Evolutionary conservation across 2,329 filamentous ascomycete species (phyloP), one percentile per base, ranked within the genome.

Genomic region (Alternaria longipes): DNA sequence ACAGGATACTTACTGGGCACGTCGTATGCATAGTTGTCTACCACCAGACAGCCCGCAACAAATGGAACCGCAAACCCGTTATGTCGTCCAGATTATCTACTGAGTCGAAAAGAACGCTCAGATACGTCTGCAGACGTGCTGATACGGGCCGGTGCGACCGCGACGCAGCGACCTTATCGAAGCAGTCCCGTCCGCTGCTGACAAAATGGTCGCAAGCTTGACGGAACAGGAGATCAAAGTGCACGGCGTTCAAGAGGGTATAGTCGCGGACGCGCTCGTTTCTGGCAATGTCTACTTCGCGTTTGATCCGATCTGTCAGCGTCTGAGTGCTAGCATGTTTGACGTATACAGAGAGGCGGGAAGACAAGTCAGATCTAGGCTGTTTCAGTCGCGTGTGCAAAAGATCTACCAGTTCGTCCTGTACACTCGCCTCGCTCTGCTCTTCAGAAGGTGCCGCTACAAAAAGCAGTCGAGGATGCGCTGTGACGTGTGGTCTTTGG

Each of bases 11-110:
- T 9, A 51, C 47, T 11, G 20, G 47, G 47, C 18, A 51, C 47
- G 34, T 51, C 47, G 32, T 51, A 51, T 28, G 32, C 32, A 51
- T 51, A 51, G 47, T 51, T 51, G 11, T 51, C 47, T 40, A 51
- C 14, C 36, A n/a, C 47, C 18, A 51, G 32, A 40, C 32, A 51
- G 24, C 32, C 47, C 16, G 32, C 47, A 26, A 51, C 32, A 28
- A 51, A 51, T 11, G 32, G 47, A 40, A 40, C 18, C 8, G 34
- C 20, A 51, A 51, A 51, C n/a, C 47, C 34, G 32, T 14, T 22
- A 40, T 36, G 16, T 51, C 32, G 9, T 51, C 30, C 12, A 38
- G 40, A 14, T 12, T 51, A 14, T 51, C 32, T 40, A 51, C 12
- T 18, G n/a, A 40, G 32, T 24, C 24, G 32, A 38, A 28, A 40